These are phyloP conservation scores for Byssoonygena ceratinophila DNA, from an alignment of 2,329 filamentous ascomycete genomes.

Conservation along the genomic window DNA sequence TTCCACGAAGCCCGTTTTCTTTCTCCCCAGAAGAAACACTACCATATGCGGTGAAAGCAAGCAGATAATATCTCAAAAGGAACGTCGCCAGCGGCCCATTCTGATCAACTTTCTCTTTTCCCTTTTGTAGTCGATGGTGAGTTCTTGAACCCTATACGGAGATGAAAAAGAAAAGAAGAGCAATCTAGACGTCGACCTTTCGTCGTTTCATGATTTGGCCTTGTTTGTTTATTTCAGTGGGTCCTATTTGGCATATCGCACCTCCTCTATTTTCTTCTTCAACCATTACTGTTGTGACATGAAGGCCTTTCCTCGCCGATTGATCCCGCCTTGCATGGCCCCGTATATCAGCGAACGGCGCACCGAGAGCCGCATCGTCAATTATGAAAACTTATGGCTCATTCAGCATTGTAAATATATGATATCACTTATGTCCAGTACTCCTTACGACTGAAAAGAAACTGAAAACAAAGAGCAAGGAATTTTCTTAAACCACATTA, in stretches of 20 bases:
- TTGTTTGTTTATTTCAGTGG: neutral
- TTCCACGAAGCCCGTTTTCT: slow-evolving; percentile 71
- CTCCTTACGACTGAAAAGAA: neutral
- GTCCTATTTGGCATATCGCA: neutral
- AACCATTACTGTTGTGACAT: neutral
- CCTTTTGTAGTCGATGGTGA: neutral
- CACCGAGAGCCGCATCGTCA: neutral
- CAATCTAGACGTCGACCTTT: neutral
- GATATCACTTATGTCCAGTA: neutral
- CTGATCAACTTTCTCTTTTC: neutral
- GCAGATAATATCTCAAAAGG: neutral
- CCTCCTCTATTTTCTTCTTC: neutral
- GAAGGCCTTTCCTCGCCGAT: neutral
- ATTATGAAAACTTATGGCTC: too few relatives aligned
- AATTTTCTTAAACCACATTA: neutral
- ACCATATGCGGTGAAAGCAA: slow-evolving; percentile 18
- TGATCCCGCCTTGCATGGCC: neutral
- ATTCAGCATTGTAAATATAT: slow-evolving; percentile 1
- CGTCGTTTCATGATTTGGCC: neutral
- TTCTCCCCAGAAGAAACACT: slow-evolving; percentile 40
- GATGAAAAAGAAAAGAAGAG: neutral
- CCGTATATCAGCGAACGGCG: neutral
- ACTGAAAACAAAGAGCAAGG: neutral
- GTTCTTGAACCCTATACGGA: neutral
- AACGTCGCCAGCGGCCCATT: neutral